Evolutionary conservation across 371 early-diverging fungal genomes (phyloP).

Genomic region (Funneliformis caledonium): DNA sequence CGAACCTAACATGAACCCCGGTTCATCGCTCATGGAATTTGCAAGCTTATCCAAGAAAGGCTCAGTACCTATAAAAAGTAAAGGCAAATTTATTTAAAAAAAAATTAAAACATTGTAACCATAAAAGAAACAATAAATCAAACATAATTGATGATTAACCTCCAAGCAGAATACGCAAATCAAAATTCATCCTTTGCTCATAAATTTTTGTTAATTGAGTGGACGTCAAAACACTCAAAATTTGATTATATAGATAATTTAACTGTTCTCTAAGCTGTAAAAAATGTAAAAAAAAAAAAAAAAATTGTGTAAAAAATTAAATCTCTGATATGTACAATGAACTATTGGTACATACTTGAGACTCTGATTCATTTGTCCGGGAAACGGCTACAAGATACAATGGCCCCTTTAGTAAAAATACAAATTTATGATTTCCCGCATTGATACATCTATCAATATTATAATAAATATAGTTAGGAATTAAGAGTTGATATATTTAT

Average conservation of each 20-base stretch:
- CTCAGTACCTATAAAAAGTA: conserved; percentile 70
- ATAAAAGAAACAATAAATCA: neutral
- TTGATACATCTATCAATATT: conserved; percentile 63
- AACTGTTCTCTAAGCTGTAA: conserved; percentile 81
- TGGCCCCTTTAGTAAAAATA: conserved; percentile 81
- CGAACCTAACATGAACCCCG: conserved; percentile 80
- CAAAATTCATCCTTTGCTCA: conserved; percentile 86
- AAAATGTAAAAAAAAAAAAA: neutral
- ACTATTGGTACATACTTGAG: conserved; percentile 56
- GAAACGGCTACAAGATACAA: conserved; percentile 87
- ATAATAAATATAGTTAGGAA: neutral
- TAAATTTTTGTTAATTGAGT: conserved; percentile 86
- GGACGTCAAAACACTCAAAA: conserved; percentile 83
- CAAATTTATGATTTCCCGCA: conserved; percentile 79
- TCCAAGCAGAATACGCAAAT: conserved; percentile 80
- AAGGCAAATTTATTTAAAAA: neutral
- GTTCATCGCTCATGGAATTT: conserved; percentile 70
- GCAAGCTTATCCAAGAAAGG: conserved; percentile 83
- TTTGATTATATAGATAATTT: conserved; percentile 80
- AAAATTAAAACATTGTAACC: neutral
- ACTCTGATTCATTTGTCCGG: conserved; percentile 80
- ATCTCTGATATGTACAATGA: neutral
- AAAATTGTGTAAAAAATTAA: neutral
- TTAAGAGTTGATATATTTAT: neutral
- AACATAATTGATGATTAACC: conserved; percentile 44